A percentile compares a stretch with the other conserved stretches of the same genome.
Evolutionary conservation across 352 stramenopile genomes (phyloP).

Genomic region (Phytophthora cryptogea): DNA sequence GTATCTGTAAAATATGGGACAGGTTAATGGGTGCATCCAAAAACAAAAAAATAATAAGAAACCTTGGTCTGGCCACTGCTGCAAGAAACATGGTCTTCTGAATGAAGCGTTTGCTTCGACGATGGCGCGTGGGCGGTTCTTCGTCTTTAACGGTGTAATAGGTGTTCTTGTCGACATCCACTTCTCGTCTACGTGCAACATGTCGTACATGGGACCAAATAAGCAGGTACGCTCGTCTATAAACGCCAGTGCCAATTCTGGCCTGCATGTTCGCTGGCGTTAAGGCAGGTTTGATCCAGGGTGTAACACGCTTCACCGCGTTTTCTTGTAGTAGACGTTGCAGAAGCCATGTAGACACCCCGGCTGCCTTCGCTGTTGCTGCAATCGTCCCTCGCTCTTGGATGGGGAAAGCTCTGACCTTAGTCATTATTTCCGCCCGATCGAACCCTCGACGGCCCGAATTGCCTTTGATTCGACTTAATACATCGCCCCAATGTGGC

Average conservation of each 20-base stretch:
- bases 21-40: too few relatives aligned
- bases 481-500: neutral
- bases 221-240: neutral
- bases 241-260: neutral
- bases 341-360: neutral
- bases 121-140: neutral
- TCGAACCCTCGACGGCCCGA: constrained; percentile 1
- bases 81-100: neutral
- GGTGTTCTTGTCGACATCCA: constrained; percentile 4
- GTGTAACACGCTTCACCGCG: neutral
- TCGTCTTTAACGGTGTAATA: constrained; percentile 3
- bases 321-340: neutral
- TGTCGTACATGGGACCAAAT: constrained; percentile 14
- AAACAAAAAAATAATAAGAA: neutral
- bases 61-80: neutral
- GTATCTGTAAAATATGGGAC: neutral
- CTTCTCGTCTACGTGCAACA: constrained; percentile 19
- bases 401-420: neutral
- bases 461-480: neutral
- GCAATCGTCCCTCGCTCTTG: neutral
- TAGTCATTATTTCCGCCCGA: neutral
- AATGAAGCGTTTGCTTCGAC: constrained; percentile 16
- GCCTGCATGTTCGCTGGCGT: neutral
- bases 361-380: neutral
- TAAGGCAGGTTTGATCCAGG: constrained; percentile 5